Base-by-base conservation (phyloP, 768 basidiomycete species). In the Lentinula boryana region DNA sequence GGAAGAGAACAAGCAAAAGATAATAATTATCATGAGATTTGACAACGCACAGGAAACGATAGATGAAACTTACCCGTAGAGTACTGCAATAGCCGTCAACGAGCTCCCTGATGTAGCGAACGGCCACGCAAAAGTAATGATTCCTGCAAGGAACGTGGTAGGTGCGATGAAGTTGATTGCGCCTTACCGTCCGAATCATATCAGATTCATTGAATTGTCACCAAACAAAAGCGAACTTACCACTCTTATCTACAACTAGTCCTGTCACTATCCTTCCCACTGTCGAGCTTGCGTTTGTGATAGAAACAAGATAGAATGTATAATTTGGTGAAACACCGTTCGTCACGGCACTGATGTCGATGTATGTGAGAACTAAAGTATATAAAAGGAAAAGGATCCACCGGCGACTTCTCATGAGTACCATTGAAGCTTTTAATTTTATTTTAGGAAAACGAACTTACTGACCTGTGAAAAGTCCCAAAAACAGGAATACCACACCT, bases 81-180 rank as follows among this genome's bases (percentile, higher is more conserved):
- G 63, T 7, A 89, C 66, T 0, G 83, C 76, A 43, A 91, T 68
- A 6, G 72, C 80, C 3, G 89, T 76, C 32, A 86, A 74, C 0
- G 76, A 72, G 0, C 69, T 74, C 56, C 80, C 65, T 31, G 68
- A 77, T 43, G 66, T 71, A 0, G 80, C 80, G 68, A 83, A 86
- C 1, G 91, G 91, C 92, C 91, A 93, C 3, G 75, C 75, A 64
- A 84, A 85, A 0, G 89, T 89, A 48, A 86, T 66, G 32, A 84
- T 69, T 0, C 80, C 87, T 0, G 85, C 83, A 35, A 58, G 48
- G 31, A 58, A 49, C 13, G 57, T 58, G 9, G 35, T 58, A 8
- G 57, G 57, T n/a, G 57, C 57, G 6, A 58, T 58, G 23, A 48
- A 58, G 57, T 58, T 58, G 44, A 58, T 58, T 33, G 57, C 57